A percentile compares a stretch with the other conserved stretches of the same genome.
Conservation (phyloP, 306 rosid genomes). For the Myrica gale region DNA sequence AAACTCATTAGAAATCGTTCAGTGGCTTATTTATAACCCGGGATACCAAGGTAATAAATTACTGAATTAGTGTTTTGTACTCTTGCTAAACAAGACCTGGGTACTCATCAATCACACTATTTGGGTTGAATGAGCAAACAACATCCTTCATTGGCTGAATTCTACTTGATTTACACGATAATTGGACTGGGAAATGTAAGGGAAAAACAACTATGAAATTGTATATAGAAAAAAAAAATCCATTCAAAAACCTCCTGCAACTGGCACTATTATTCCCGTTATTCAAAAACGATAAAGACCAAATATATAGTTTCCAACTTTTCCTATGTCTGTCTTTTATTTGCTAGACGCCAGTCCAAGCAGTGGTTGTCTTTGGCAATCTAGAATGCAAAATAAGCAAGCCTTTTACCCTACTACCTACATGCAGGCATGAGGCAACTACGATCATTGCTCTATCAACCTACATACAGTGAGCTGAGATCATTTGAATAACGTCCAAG, state of each 20-base stretch:
- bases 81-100: not conserved
- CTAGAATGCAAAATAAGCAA: not conserved
- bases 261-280: not conserved
- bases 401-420: not conserved
- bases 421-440: not conserved
- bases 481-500: not conserved
- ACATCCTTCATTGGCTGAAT: not conserved
- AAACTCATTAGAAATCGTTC: constrained; percentile 8
- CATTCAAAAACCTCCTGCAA: not conserved
- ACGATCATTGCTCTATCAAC: not conserved
- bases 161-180: not conserved
- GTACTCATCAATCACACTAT: too few relatives aligned
- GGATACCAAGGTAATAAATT: constrained; percentile 2
- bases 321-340: not conserved
- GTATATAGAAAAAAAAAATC: not conserved
- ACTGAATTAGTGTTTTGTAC: not conserved
- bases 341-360: not conserved
- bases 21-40: constrained; percentile 5
- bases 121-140: not conserved
- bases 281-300: not conserved
- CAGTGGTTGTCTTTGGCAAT: not conserved
- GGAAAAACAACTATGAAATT: not conserved
- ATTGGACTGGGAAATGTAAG: too few relatives aligned
- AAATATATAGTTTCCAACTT: not conserved
- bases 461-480: not conserved